Conservation (phyloP, 2,329 filamentous ascomycete genomes). For the Nemania sp. region DNA sequence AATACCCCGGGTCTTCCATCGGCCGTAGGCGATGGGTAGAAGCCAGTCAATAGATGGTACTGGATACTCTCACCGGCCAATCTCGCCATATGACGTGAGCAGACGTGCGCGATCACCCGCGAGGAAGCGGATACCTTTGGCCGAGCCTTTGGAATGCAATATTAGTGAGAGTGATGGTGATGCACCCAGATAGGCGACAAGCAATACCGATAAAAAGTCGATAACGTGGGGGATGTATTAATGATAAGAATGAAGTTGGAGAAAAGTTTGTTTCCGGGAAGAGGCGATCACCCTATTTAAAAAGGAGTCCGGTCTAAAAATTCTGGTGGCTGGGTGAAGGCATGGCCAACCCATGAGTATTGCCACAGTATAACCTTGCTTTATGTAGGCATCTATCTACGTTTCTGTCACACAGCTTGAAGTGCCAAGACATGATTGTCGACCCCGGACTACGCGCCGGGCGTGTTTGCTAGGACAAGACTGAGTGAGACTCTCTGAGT, state of each 20-base stretch:
- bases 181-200: slow-evolving; percentile 24
- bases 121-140: slow-evolving; percentile 38
- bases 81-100: slow-evolving; percentile 39
- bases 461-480: too few species aligned
- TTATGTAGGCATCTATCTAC: too few species aligned
- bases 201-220: slow-evolving; percentile 7
- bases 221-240: slow-evolving; percentile 7
- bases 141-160: slow-evolving; percentile 27
- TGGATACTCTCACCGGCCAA: slow-evolving; percentile 37
- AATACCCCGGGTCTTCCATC: slow-evolving; percentile 41
- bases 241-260: background rate
- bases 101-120: slow-evolving; percentile 40
- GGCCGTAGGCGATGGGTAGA: slow-evolving; percentile 42
- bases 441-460: too few species aligned
- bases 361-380: too few species aligned
- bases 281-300: slow-evolving; percentile 4
- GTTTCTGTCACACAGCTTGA: too few species aligned
- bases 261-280: slow-evolving; percentile 1
- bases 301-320: slow-evolving; percentile 3
- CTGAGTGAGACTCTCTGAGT: too few species aligned
- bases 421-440: too few species aligned
- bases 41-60: slow-evolving; percentile 37
- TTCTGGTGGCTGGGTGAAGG: background rate
- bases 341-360: too few species aligned
- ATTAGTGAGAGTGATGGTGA: slow-evolving; percentile 14